These are phyloP conservation scores for Ramichloridium luteum DNA, from an alignment of 2,329 filamentous ascomycete genomes.

Conservation along the genomic window DNA sequence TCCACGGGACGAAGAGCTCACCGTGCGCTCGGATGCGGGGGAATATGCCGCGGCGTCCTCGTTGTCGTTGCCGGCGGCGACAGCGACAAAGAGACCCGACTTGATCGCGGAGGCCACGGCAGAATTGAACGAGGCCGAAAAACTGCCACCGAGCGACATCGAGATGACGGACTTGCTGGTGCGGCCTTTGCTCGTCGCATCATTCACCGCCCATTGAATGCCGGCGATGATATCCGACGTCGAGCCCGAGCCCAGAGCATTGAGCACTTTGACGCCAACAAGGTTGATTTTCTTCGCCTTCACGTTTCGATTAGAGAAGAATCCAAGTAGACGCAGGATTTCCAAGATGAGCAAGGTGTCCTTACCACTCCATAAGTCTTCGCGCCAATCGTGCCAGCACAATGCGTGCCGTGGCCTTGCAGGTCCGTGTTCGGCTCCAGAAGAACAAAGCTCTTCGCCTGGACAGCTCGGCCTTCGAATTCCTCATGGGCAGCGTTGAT, in stretches of 20 bases:
- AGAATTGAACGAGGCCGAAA: constrained; percentile 25
- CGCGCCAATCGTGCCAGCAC: constrained; percentile 50
- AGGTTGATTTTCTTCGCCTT: constrained; percentile 47
- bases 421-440: constrained; percentile 28
- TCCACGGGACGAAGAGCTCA: constrained; percentile 26
- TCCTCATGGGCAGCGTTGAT: constrained; percentile 18
- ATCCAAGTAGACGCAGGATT: too few relatives aligned
- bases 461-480: constrained; percentile 26
- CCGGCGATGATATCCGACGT: constrained; percentile 46
- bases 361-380: constrained; percentile 50
- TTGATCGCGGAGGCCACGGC: constrained; percentile 26
- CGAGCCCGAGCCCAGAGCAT: constrained; percentile 31
- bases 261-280: constrained; percentile 47
- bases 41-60: constrained; percentile 15
- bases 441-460: constrained; percentile 22
- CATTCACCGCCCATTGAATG: constrained; percentile 40
- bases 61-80: constrained; percentile 27
- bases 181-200: constrained; percentile 63
- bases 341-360: too few relatives aligned
- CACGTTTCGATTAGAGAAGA: too few relatives aligned
- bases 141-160: constrained; percentile 31
- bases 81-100: constrained; percentile 29
- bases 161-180: constrained; percentile 38
- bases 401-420: constrained; percentile 52
- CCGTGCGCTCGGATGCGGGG: constrained; percentile 25